Base-by-base conservation (phyloP, 1,139 yeast genomes). In the Dujonia santamariae region DNA sequence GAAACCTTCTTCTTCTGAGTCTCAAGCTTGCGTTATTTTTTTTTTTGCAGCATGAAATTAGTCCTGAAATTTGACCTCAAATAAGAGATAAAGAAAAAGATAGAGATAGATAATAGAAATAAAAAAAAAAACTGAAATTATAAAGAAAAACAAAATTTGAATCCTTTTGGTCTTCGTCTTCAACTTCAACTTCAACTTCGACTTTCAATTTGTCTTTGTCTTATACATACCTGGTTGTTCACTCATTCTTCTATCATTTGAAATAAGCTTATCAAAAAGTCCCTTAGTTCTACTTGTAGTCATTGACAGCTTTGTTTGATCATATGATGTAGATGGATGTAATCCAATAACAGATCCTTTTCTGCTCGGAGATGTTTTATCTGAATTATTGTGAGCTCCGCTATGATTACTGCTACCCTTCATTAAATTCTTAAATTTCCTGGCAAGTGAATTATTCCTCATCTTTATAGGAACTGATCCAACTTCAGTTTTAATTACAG, bases 201-300 rank as follows among this genome's bases (percentile, higher is more conserved):
- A 12, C 23, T 11, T 21, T 11, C 23, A 21, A 21, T n/a, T n/a
- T n/a, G n/a, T n/a, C 12, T 26, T 7, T 17, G 7, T 19, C 19
- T 13, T 21, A 58, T 65, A 67, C 74, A 47, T 67, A 67, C 74
- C 67, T 26, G 63, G 51, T 39, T 55, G 55, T 35, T 59, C 63
- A 33, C 61, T 56, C 36, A 45, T 44, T 43, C 63, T 46, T 37
- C 64, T 43, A 16, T 43, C 44, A 13, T 31, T 37, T 35, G 34
- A 38, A 24, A 43, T 48, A 19, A 46, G 36, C 34, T 46, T 51
- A 30, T 32, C 33, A 15, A 38, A 32, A 30, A 44, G 34, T 15
- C 44, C 33, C 34, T 44, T 47, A 34, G 41, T 50, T 21, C 67
- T 45, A 16, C 46, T 44, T 11, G 42, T 42, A 9, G 72, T 63